Evolutionary conservation across 2,329 filamentous ascomycete genomes (phyloP), one percentile per base, ranked within the genome.

Genomic region (Colletotrichum noveboracense): DNA sequence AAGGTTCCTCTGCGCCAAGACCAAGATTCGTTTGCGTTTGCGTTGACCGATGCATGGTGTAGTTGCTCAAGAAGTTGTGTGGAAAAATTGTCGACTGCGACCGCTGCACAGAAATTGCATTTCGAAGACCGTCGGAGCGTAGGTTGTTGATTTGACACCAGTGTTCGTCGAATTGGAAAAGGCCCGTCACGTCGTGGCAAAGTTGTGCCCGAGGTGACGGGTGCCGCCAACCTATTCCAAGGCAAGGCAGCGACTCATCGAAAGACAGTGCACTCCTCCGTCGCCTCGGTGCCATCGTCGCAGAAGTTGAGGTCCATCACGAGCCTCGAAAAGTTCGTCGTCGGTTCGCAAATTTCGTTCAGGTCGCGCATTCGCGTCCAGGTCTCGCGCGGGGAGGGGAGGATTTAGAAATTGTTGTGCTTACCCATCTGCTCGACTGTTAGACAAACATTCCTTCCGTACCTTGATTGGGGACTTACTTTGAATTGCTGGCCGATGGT

Each of bases 361-460:
- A 43, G 14, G 8, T 62, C 36, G 67, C 67, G 65, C 55, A 62
- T 21, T 73, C 52, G 65, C 36, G 70, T 61, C 66, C 71, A 69
- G 26, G 58, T 60, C 60, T 38, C 43, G 34, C 13, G 43, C 32
- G 48, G 56, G 28, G 38, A 34, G 28, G 56, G 28, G 32, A 34
- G 30, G 56, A 60, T 62, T 18, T 3, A 79, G 75, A 75, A 74
- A 76, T 76, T 83, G 77, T 76, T 74, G 38, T 80, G 83, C 90
- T 92, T 92, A 92, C 91, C 90, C 91, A 92, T 92, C 90, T 92
- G 84, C 78, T 78, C 78, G 72, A 56, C 77, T 79, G 84, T 89
- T 83, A 89, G 87, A 82, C 79, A 70, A 75, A 32, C 34, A 64
- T 62, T 76, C 24, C 64, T 64, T 24, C 34, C 48, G 65, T 56